Conservation (phyloP, 73 alveolate genomes). For the Symbiodinium pilosum region DNA sequence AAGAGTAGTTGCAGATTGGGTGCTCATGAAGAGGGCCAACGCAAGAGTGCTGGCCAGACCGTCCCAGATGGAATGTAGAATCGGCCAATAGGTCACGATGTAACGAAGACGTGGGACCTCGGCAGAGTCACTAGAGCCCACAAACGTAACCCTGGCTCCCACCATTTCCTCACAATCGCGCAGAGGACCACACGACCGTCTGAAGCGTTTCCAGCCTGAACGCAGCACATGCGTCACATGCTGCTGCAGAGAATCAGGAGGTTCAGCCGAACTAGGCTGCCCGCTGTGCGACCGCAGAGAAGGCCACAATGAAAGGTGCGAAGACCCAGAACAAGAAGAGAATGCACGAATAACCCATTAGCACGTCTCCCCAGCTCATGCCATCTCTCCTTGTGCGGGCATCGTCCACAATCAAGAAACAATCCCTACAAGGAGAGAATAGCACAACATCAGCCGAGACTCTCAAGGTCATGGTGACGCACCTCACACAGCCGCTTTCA, state of each 20-base stretch:
- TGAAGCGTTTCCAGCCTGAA: no score
- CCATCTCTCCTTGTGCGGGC: not conserved
- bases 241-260: no score
- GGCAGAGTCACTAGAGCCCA: not conserved
- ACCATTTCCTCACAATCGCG: not conserved
- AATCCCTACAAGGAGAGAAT: not conserved
- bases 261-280: conserved; percentile 26
- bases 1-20: not conserved
- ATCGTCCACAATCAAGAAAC: not conserved
- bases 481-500: no score
- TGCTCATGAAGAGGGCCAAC: conserved; percentile 20
- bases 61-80: conserved; percentile 52
- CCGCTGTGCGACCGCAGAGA: conserved; percentile 84
- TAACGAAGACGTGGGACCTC: conserved; percentile 52
- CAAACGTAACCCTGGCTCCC: not conserved
- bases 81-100: conserved; percentile 59
- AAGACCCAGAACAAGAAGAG: conserved; percentile 85
- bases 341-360: conserved; percentile 37
- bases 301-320: conserved; percentile 87
- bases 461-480: conserved; percentile 51
- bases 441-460: not conserved
- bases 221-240: no score
- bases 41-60: conserved; percentile 76
- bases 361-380: not conserved
- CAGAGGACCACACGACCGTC: no score